Conservation (phyloP, 176 grass and related monocot species). For the Musa itinerans region DNA sequence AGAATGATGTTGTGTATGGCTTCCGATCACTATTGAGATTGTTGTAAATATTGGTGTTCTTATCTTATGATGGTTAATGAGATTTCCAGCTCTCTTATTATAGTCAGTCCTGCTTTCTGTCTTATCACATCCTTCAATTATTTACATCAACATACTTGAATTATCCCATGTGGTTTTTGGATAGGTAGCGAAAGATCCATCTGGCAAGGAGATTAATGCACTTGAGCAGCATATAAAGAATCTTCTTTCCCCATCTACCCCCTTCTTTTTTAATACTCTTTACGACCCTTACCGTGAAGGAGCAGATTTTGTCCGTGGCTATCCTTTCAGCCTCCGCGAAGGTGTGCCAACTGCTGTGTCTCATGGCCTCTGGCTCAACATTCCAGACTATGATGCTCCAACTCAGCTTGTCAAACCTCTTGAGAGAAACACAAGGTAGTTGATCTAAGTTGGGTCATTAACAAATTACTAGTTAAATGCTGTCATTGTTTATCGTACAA, state of each 20-base stretch:
- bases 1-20: not conserved
- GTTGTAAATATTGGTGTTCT: not conserved
- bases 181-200: not conserved
- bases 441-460: not conserved
- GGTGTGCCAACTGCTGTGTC: not conserved
- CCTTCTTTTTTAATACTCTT: not conserved
- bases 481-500: not conserved
- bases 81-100: not conserved
- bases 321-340: not conserved
- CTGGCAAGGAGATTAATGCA: not conserved
- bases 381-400: not conserved
- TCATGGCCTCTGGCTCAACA: conserved; percentile 6
- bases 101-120: too few relatives aligned
- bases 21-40: not conserved
- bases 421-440: not conserved
- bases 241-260: not conserved
- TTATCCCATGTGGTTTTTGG: too few relatives aligned
- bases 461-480: not conserved
- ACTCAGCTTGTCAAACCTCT: not conserved
- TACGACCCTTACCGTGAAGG: not conserved
- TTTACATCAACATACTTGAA: too few relatives aligned
- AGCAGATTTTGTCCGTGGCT: not conserved
- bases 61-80: not conserved
- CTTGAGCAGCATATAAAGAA: conserved; percentile 4
- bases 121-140: too few relatives aligned